Conservation (phyloP, 208 protist genomes). For the Acanthamoeba sp. region DNA sequence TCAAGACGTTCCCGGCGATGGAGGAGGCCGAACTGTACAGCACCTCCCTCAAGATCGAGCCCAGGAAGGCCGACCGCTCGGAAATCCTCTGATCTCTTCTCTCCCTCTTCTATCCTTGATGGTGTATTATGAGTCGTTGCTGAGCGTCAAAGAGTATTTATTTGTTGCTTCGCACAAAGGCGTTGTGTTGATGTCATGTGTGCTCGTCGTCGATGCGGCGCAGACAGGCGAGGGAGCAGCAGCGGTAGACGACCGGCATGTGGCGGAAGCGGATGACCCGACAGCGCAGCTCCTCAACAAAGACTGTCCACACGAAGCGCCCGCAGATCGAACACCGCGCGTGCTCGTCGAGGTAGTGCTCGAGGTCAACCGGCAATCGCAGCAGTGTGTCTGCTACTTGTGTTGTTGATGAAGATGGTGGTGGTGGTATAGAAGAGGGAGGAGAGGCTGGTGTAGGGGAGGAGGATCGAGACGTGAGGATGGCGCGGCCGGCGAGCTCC, state of each 20-base stretch:
- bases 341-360: conserved; percentile 9
- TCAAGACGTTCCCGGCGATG: background rate
- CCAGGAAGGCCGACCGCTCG: conserved; percentile 39
- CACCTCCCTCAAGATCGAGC: conserved; percentile 11
- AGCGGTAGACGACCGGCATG: conserved; percentile 23
- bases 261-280: conserved; percentile 10
- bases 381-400: background rate
- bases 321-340: conserved; percentile 6
- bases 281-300: background rate
- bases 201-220: background rate
- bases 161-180: background rate
- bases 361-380: background rate
- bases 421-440: background rate
- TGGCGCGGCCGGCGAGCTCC: background rate
- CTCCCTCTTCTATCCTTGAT: too few relatives aligned
- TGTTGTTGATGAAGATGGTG: background rate
- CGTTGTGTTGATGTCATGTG: too few relatives aligned
- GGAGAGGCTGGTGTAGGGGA: background rate
- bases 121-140: background rate
- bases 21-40: conserved; percentile 35
- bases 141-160: background rate
- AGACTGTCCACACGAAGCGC: background rate
- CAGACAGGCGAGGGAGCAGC: conserved; percentile 24
- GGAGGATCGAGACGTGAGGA: background rate
- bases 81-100: conserved; percentile 51